phyloP scores from a whole-genome alignment of 176 grass and related monocot genomes.

The Elaeis guineensis region DNA sequence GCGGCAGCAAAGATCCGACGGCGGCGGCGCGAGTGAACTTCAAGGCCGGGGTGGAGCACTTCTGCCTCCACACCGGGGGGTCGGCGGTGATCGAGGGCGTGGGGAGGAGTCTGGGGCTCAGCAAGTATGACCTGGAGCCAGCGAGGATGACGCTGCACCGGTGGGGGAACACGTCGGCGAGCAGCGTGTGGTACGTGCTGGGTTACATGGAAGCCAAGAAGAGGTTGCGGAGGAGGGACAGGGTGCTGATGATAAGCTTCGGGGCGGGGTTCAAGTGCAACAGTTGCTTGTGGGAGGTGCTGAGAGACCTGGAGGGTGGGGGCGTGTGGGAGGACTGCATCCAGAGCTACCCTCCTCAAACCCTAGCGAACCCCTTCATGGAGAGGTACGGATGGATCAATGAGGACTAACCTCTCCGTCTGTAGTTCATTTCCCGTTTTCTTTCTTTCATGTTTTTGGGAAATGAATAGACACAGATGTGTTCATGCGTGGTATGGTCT shows the following conservation, averaged over 20 bases:
- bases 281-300: slow-evolving; percentile 78
- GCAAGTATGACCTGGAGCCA: slow-evolving; percentile 54
- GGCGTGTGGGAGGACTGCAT: slow-evolving; percentile 69
- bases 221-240: slow-evolving; percentile 43
- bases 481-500: too few relatives aligned
- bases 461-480: too few relatives aligned
- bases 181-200: slow-evolving; percentile 87
- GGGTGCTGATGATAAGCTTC: slow-evolving; percentile 77
- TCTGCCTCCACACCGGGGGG: slow-evolving; percentile 87
- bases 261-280: slow-evolving; percentile 94
- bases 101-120: slow-evolving; percentile 36
- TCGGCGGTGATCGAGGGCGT: slow-evolving; percentile 76
- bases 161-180: slow-evolving; percentile 92
- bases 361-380: slow-evolving; percentile 55
- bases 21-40: slow-evolving; percentile 51
- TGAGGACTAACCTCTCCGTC: slow-evolving; percentile 4
- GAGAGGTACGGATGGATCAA: slow-evolving; percentile 86
- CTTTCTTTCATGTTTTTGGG: too few relatives aligned
- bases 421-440: too few relatives aligned
- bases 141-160: slow-evolving; percentile 83
- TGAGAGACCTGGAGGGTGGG: slow-evolving; percentile 41
- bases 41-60: slow-evolving; percentile 75
- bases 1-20: not conserved
- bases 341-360: slow-evolving; percentile 52
- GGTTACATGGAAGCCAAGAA: slow-evolving; percentile 84